Conservation (phyloP, 2,329 filamentous ascomycete genomes). For the Pestalotiopsis sp. region DNA sequence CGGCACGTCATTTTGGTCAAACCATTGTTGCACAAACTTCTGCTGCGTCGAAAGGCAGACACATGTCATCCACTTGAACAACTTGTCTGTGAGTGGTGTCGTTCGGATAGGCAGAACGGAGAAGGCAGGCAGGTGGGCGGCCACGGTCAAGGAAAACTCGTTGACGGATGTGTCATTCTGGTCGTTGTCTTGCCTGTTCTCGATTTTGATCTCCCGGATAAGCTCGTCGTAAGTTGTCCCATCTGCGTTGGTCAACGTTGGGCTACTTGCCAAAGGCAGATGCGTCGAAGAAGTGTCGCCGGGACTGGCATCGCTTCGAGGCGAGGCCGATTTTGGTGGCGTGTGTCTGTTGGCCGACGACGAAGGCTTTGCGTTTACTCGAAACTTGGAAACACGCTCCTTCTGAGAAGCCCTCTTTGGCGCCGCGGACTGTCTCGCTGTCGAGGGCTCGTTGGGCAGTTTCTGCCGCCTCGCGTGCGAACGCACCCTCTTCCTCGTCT, state of each 20-base stretch:
- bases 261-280: slow-evolving; percentile 7
- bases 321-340: background rate
- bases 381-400: slow-evolving; percentile 35
- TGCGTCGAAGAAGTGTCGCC: background rate
- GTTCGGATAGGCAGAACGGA: slow-evolving; percentile 34
- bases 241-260: background rate
- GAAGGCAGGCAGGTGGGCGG: slow-evolving; percentile 32
- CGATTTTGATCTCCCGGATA: background rate
- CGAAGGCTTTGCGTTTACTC: slow-evolving; percentile 24
- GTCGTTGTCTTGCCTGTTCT: slow-evolving; percentile 16
- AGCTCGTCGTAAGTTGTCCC: slow-evolving; percentile 11
- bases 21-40: slow-evolving; percentile 33
- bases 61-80: slow-evolving; percentile 35
- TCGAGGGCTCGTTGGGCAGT: slow-evolving; percentile 25
- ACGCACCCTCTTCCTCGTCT: slow-evolving; percentile 35
- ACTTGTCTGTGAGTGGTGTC: slow-evolving; percentile 32
- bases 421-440: slow-evolving; percentile 20
- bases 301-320: background rate
- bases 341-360: background rate
- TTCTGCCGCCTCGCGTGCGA: slow-evolving; percentile 36
- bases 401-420: slow-evolving; percentile 30
- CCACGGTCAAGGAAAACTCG: slow-evolving; percentile 32
- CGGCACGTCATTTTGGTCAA: slow-evolving; percentile 31
- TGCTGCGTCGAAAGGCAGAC: slow-evolving; percentile 35
- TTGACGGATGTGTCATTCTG: slow-evolving; percentile 29